Evolutionary conservation across 768 basidiomycete genomes (phyloP).

Genomic region (Russula virescens): DNA sequence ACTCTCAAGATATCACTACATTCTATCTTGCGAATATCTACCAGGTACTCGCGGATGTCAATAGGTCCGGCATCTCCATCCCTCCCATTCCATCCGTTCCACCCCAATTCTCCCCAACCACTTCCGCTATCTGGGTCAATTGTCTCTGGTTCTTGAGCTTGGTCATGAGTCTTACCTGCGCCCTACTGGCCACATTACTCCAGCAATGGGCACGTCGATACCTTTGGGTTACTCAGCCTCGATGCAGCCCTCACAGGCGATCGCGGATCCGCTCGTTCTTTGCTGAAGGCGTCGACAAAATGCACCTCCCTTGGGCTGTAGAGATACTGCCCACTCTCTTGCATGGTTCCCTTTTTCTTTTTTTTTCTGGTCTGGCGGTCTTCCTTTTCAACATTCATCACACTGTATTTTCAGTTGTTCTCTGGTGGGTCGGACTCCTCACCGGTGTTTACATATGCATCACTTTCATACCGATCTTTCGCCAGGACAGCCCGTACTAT

Average conservation of each 20-base stretch:
- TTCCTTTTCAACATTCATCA: slow-evolving; percentile 10
- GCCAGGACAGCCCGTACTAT: background rate
- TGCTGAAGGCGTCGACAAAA: slow-evolving; percentile 1
- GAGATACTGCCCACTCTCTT: slow-evolving; percentile 1
- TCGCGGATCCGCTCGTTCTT: slow-evolving; percentile 5
- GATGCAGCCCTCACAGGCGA: slow-evolving; percentile 2
- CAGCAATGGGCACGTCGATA: slow-evolving; percentile 15
- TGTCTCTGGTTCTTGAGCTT: slow-evolving; percentile 14
- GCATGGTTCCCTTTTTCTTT: slow-evolving; percentile 8
- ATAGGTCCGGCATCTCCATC: background rate
- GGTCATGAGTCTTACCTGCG: slow-evolving; percentile 3
- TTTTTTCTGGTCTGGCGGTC: slow-evolving; percentile 3
- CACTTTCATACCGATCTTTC: slow-evolving; percentile 1
- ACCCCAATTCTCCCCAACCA: slow-evolving; percentile 1
- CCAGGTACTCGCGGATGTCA: background rate
- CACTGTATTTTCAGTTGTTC: background rate
- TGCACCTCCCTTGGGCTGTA: background rate
- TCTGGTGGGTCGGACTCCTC: background rate
- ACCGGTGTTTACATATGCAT: background rate
- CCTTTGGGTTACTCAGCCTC: slow-evolving; percentile 3
- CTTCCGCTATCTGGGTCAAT: slow-evolving; percentile 1
- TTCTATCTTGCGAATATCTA: slow-evolving; percentile 9
- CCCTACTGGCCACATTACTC: slow-evolving; percentile 13
- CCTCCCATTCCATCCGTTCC: background rate
- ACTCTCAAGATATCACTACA: background rate